phyloP scores from a whole-genome alignment of 345 rosid species.

The Carallia pectinifolia region DNA sequence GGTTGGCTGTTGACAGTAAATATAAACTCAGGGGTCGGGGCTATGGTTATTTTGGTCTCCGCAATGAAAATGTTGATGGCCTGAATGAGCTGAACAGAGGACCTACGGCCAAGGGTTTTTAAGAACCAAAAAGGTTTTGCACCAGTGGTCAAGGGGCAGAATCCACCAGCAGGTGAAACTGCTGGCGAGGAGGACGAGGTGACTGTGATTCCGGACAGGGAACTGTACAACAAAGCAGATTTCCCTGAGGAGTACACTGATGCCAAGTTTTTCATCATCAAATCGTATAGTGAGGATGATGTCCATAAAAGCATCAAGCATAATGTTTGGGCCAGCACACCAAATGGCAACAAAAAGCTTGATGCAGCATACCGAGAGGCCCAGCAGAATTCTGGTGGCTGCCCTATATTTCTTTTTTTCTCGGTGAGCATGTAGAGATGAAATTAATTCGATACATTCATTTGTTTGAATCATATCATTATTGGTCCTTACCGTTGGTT shows the following conservation, averaged over 20 bases:
- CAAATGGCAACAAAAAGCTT: neutral
- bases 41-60: conserved; percentile 2
- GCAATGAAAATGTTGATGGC: conserved; percentile 1
- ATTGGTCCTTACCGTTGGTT: too few species aligned
- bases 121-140: conserved; percentile 8
- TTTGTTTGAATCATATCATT: too few species aligned
- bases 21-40: conserved; percentile 7
- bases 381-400: too few species aligned
- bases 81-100: too few species aligned
- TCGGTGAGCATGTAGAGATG: too few species aligned
- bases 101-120: neutral
- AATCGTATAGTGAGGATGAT: conserved; percentile 13
- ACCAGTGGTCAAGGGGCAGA: conserved; percentile 13
- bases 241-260: too few species aligned
- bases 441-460: too few species aligned
- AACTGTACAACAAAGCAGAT: conserved; percentile 5
- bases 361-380: too few species aligned
- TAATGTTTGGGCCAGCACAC: conserved; percentile 14
- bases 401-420: too few species aligned
- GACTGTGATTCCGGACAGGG: neutral
- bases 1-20: conserved; percentile 12
- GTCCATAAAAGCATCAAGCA: conserved; percentile 14
- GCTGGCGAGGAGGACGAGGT: neutral
- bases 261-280: neutral
- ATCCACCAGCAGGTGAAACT: conserved; percentile 1